These are phyloP conservation scores for Dalbergia cultrata DNA, from an alignment of 306 rosid genomes.

Conservation along the genomic window DNA sequence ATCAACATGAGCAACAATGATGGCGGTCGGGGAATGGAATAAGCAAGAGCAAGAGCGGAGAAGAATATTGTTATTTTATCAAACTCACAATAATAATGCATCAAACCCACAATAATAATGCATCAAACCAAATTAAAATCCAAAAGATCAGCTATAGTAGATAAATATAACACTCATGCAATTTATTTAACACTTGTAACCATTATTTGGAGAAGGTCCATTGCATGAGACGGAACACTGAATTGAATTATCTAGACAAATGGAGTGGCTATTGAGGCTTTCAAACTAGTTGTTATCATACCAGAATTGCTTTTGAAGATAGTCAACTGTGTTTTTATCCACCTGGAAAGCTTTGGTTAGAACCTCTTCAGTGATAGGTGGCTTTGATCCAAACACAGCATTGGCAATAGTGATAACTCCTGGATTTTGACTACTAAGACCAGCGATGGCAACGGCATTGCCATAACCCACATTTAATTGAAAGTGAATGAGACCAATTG, in stretches of 20 bases:
- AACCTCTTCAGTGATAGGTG: constrained; percentile 35
- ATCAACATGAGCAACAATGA: no score
- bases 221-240: not conserved
- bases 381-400: constrained; percentile 41
- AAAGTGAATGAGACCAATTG: not conserved
- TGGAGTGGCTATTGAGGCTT: not conserved
- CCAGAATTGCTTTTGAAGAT: constrained; percentile 33
- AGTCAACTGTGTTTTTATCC: constrained; percentile 3
- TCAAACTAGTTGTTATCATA: not conserved
- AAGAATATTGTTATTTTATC: no score
- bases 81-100: no score
- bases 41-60: no score
- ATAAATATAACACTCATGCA: no score
- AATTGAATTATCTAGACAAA: not conserved
- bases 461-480: not conserved
- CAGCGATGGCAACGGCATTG: not conserved
- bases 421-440: constrained; percentile 18
- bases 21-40: no score
- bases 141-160: no score
- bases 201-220: no score
- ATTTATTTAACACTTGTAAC: no score
- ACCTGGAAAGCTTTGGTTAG: constrained; percentile 35
- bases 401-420: constrained; percentile 5
- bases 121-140: no score
- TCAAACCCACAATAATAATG: no score